These are phyloP conservation scores for Diaporthe sp. DNA, from an alignment of 2,329 filamentous ascomycete genomes.

Conservation along the genomic window DNA sequence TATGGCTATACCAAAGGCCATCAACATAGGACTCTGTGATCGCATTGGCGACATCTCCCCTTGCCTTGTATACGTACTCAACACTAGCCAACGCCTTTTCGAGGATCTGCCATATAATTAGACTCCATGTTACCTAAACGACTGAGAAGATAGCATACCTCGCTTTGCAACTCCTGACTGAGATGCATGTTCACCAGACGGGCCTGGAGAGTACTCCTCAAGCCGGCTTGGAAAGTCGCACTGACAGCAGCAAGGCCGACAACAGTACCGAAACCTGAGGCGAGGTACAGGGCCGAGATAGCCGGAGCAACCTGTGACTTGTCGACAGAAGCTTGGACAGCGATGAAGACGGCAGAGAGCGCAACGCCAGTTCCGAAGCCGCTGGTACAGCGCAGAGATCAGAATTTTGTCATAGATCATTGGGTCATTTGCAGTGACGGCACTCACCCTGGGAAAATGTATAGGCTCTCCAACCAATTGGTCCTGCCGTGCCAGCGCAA, in stretches of 20 bases:
- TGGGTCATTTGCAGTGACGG: not conserved
- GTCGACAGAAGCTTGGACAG: slow-evolving; percentile 56
- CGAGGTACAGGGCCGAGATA: slow-evolving; percentile 58
- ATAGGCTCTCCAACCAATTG: slow-evolving; percentile 67
- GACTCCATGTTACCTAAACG: not conserved
- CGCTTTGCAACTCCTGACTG: slow-evolving; percentile 40
- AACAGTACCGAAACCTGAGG: slow-evolving; percentile 54
- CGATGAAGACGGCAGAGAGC: slow-evolving; percentile 58
- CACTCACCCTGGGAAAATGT: slow-evolving; percentile 67
- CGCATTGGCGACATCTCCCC: slow-evolving; percentile 46
- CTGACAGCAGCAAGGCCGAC: slow-evolving; percentile 55
- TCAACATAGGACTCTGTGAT: slow-evolving; percentile 53
- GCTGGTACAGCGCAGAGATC: slow-evolving; percentile 42
- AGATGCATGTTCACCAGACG: slow-evolving; percentile 47
- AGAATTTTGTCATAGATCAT: not conserved
- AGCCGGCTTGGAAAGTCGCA: slow-evolving; percentile 50
- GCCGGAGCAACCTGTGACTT: slow-evolving; percentile 56
- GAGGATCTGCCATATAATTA: slow-evolving; percentile 48
- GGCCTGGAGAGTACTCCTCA: slow-evolving; percentile 44
- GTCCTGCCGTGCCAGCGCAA: slow-evolving; percentile 73
- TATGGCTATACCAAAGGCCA: slow-evolving; percentile 53
- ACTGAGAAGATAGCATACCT: slow-evolving; percentile 41
- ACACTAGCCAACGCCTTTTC: slow-evolving; percentile 51
- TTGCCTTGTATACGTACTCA: slow-evolving; percentile 49
- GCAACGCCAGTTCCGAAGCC: slow-evolving; percentile 59